Percentiles rank a stretch among this genome's conserved stretches.
Evolutionary conservation across 371 early-diverging fungal species (phyloP).

Genomic region (Rhizopus microsporus): DNA sequence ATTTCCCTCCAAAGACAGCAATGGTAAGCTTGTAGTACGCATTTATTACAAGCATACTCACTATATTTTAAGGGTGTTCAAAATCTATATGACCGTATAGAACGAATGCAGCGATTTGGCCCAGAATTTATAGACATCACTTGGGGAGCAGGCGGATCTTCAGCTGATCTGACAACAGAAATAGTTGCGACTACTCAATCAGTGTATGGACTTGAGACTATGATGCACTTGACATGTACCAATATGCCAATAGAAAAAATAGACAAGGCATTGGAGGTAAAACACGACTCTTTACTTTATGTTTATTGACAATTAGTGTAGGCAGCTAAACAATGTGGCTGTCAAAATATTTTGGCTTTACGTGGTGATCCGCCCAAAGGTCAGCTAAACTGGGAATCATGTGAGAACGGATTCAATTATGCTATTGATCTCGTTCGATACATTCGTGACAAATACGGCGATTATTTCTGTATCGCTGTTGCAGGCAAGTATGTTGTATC

Average conservation of each 20-base stretch:
- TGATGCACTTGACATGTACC: conserved; percentile 98
- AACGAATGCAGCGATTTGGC: conserved; percentile 89
- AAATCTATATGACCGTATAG: conserved; percentile 81
- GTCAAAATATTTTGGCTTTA: conserved; percentile 94
- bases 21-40: conserved; percentile 30
- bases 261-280: conserved; percentile 76
- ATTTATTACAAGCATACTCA: background rate
- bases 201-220: conserved; percentile 92
- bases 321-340: conserved; percentile 89
- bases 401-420: conserved; percentile 83
- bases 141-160: conserved; percentile 95
- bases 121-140: conserved; percentile 96
- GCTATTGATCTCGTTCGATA: conserved; percentile 87
- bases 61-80: conserved; percentile 56
- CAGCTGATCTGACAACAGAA: conserved; percentile 85
- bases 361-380: conserved; percentile 95
- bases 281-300: background rate
- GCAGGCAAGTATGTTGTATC: conserved; percentile 59
- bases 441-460: conserved; percentile 88
- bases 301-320: conserved; percentile 20
- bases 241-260: conserved; percentile 91
- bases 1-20: conserved; percentile 94
- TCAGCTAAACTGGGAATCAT: conserved; percentile 73
- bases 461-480: conserved; percentile 94
- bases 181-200: conserved; percentile 88